Conservation (phyloP, 140 eudicot genomes). For the Erigeron philadelphicus region DNA sequence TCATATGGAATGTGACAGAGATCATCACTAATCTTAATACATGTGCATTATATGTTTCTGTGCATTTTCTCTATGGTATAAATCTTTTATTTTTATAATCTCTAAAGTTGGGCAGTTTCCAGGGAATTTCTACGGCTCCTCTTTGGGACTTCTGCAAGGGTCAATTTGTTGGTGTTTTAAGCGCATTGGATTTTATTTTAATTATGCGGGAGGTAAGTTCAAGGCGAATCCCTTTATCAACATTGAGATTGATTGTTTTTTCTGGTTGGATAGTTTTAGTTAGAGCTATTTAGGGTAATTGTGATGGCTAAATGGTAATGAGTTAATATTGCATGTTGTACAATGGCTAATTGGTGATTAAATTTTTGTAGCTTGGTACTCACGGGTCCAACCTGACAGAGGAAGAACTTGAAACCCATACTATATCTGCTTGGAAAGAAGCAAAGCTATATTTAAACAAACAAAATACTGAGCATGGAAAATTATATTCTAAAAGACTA, state of each 20-base stretch:
- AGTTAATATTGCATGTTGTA: constrained; percentile 11
- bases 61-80: constrained; percentile 20
- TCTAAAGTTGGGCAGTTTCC: constrained; percentile 35
- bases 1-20: constrained; percentile 11
- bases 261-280: neutral
- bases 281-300: neutral
- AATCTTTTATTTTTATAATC: constrained; percentile 21
- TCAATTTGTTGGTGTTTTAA: constrained; percentile 80
- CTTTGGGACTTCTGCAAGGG: constrained; percentile 86
- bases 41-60: constrained; percentile 22
- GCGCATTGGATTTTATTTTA: constrained; percentile 89
- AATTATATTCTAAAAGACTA: constrained; percentile 44
- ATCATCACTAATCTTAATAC: neutral
- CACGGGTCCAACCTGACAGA: constrained; percentile 89
- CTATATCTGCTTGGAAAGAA: constrained; percentile 97
- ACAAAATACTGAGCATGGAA: constrained; percentile 58
- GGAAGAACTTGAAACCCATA: constrained; percentile 96
- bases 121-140: constrained; percentile 88
- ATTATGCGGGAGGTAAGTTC: constrained; percentile 84
- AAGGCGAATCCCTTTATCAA: constrained; percentile 18
- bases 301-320: constrained; percentile 5
- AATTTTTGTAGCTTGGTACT: constrained; percentile 69
- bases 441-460: constrained; percentile 56
- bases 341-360: neutral
- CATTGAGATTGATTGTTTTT: constrained; percentile 12